These are phyloP conservation scores for Lactarius sanguifluus DNA, from an alignment of 768 basidiomycete species.

Conservation along the genomic window DNA sequence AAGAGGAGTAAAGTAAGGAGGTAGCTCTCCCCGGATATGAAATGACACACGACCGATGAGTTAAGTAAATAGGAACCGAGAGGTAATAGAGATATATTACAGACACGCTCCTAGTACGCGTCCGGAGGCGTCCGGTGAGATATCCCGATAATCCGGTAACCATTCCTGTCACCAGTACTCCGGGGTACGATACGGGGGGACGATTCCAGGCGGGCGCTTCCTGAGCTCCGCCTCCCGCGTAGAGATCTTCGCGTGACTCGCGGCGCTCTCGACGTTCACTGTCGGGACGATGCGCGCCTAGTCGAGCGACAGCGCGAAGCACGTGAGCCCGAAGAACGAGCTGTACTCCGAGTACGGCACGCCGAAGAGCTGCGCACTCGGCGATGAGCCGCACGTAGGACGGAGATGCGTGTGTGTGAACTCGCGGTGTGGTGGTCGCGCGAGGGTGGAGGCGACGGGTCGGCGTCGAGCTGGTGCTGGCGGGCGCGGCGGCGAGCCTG, in stretches of 20 bases:
- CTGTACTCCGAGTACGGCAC: conserved; percentile 96
- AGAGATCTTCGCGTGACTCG: conserved; percentile 78
- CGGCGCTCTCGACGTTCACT: conserved; percentile 79
- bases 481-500: too few species aligned
- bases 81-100: too few species aligned
- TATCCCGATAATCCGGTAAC: too few species aligned
- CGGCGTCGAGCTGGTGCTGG: conserved; percentile 60
- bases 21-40: too few species aligned
- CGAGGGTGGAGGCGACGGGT: conserved; percentile 68
- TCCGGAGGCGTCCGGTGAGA: too few species aligned
- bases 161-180: conserved; percentile 48
- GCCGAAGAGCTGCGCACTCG: conserved; percentile 70
- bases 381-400: conserved; percentile 68
- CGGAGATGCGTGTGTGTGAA: conserved; percentile 73
- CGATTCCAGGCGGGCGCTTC: conserved; percentile 42
- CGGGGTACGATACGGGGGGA: conserved; percentile 39
- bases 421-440: conserved; percentile 57
- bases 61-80: too few species aligned
- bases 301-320: conserved; percentile 86
- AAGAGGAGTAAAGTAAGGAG: too few species aligned
- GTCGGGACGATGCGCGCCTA: conserved; percentile 94
- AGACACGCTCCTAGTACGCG: background rate
- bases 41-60: too few species aligned
- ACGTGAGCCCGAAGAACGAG: conserved; percentile 92
- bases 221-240: conserved; percentile 78